A percentile compares a stretch with the other conserved stretches of the same genome.
Evolutionary conservation across 192 early-diverging fungal species (phyloP).

Genomic region (Martensiomyces pterosporus): DNA sequence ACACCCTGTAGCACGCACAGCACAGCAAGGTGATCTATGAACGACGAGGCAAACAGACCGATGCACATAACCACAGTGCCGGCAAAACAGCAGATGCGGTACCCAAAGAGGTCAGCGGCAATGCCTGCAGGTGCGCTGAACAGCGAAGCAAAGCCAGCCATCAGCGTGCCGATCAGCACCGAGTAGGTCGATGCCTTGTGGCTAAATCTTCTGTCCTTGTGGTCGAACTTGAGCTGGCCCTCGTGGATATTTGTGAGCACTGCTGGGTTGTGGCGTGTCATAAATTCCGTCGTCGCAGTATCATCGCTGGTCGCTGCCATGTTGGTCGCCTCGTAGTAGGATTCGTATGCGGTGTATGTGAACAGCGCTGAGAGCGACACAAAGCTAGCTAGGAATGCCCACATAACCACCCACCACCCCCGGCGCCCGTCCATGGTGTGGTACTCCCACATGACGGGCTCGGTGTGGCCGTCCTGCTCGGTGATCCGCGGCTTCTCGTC

Average conservation of each 20-base stretch:
- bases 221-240: neutral
- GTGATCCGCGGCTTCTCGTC: constrained; percentile 1
- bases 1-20: constrained; percentile 59
- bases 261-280: neutral
- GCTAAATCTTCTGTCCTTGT: neutral
- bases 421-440: constrained; percentile 8
- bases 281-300: too few relatives aligned
- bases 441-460: constrained; percentile 31
- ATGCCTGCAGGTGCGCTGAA: constrained; percentile 19
- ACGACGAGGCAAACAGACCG: constrained; percentile 49
- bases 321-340: constrained; percentile 16
- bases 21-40: constrained; percentile 51
- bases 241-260: neutral
- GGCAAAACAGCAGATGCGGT: constrained; percentile 6
- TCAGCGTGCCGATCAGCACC: constrained; percentile 29
- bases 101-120: constrained; percentile 12
- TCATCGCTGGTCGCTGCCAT: too few relatives aligned
- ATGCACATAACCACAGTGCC: constrained; percentile 44
- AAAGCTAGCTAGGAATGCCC: constrained; percentile 24
- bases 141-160: constrained; percentile 18
- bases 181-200: constrained; percentile 6
- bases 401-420: constrained; percentile 22
- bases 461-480: neutral
- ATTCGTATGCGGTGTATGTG: constrained; percentile 34
- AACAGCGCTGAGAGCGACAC: constrained; percentile 27